Percentiles rank a stretch among this genome's conserved stretches.
Conservation (phyloP, 768 basidiomycete genomes). For the Boletus edulis region DNA sequence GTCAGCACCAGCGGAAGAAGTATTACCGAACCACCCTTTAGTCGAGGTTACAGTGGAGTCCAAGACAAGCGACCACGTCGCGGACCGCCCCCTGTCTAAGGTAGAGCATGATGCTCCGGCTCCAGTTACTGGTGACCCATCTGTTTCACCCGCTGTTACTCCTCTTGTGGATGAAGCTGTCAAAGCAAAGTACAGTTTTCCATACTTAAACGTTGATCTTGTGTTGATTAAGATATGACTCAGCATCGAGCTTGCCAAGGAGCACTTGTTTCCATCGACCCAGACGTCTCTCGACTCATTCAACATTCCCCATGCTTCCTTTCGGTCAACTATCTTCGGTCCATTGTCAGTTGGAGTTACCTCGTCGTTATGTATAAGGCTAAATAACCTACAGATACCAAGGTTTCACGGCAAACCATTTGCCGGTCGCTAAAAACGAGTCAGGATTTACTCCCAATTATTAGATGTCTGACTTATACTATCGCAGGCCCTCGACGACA, state of each 20-base stretch:
- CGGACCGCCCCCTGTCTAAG: background rate
- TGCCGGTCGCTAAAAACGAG: conserved; percentile 10
- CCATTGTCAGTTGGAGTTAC: conserved; percentile 47
- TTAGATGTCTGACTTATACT: conserved; percentile 2
- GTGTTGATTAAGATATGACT: conserved; percentile 5
- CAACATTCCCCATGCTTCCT: conserved; percentile 34
- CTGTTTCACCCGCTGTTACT: conserved; percentile 5
- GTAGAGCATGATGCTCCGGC: conserved; percentile 10
- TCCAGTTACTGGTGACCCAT: background rate
- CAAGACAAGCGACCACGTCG: background rate
- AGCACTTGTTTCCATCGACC: conserved; percentile 46
- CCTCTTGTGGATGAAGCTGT: conserved; percentile 18
- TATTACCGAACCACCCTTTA: background rate
- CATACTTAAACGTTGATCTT: background rate
- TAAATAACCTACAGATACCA: conserved; percentile 25
- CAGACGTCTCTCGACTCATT: conserved; percentile 21
- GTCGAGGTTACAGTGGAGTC: background rate
- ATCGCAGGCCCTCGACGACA: conserved; percentile 24
- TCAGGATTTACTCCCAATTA: conserved; percentile 10
- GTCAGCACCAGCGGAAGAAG: background rate
- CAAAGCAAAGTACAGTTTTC: conserved; percentile 23
- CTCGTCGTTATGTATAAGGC: background rate
- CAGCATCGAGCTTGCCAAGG: conserved; percentile 43
- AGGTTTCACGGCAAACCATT: conserved; percentile 11
- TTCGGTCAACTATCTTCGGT: conserved; percentile 62